Evolutionary conservation across 192 early-diverging fungal genomes (phyloP).

Genomic region (Martensiomyces pterosporus): DNA sequence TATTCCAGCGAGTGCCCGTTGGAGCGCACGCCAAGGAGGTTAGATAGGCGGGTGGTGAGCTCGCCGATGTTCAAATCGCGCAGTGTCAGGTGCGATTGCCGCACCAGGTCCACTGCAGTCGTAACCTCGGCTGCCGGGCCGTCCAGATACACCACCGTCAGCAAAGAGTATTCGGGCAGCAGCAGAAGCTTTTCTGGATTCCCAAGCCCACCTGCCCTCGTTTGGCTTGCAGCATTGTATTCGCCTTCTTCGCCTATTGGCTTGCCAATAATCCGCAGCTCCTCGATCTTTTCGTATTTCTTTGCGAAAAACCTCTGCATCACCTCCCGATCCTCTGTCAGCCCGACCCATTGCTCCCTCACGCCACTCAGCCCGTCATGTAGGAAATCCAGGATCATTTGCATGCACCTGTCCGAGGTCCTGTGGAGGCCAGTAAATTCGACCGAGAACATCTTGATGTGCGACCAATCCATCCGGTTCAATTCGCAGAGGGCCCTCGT

Average conservation of each 20-base stretch:
- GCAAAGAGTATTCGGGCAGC: slow-evolving; percentile 1
- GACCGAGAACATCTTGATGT: slow-evolving; percentile 25
- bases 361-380: slow-evolving; percentile 2
- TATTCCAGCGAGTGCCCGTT: neutral
- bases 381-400: slow-evolving; percentile 6
- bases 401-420: neutral
- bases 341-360: slow-evolving; percentile 18
- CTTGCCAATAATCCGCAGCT: slow-evolving; percentile 26
- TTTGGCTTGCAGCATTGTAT: too few relatives aligned
- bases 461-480: slow-evolving; percentile 8
- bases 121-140: slow-evolving; percentile 2
- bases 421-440: slow-evolving; percentile 11
- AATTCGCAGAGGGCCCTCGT: neutral
- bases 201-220: neutral
- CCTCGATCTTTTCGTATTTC: neutral
- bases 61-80: slow-evolving; percentile 22
- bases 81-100: slow-evolving; percentile 5
- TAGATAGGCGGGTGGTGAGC: neutral
- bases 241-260: neutral
- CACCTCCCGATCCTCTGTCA: slow-evolving; percentile 1
- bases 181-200: neutral
- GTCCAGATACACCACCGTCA: slow-evolving; percentile 17
- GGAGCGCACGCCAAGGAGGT: slow-evolving; percentile 1
- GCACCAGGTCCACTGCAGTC: slow-evolving; percentile 2
- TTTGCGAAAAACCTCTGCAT: slow-evolving; percentile 1